A percentile compares a stretch with the other conserved stretches of the same genome.
Conservation (phyloP, 257 asterid genomes). For the Solanum chiquidenum region DNA sequence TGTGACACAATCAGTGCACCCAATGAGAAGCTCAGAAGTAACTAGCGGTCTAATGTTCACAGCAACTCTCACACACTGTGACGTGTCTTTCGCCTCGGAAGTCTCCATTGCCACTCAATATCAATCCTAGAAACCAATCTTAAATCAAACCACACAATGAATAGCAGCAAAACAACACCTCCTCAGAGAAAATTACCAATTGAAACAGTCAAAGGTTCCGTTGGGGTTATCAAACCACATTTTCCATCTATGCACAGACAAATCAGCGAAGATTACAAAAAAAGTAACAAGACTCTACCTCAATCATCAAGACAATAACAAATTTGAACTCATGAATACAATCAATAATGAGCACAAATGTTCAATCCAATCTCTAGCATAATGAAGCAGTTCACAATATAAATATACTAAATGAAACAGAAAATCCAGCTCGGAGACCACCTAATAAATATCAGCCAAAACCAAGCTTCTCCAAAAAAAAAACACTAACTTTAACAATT, state of each 20-base stretch:
- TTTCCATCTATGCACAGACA: background rate
- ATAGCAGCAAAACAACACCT: background rate
- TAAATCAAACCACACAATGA: background rate
- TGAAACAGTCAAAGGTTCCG: background rate
- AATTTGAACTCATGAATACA: background rate
- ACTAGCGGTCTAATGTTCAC: constrained; percentile 83
- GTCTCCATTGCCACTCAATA: constrained; percentile 41
- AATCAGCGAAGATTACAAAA: background rate
- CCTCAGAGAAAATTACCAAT: background rate
- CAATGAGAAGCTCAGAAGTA: constrained; percentile 79
- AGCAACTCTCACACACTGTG: constrained; percentile 84
- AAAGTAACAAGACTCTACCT: background rate
- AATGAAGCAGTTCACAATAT: background rate
- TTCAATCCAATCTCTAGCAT: background rate
- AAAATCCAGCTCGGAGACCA: background rate
- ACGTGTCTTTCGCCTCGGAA: constrained; percentile 33
- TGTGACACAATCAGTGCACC: constrained; percentile 82
- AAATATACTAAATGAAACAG: background rate
- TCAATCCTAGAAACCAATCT: background rate
- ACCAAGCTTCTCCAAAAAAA: background rate
- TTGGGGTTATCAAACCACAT: background rate
- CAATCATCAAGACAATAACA: background rate
- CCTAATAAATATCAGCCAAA: background rate
- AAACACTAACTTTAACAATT: background rate
- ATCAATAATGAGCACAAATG: background rate